Base-by-base conservation (phyloP, 192 early-diverging fungal species). In the Pilaira anomala region DNA sequence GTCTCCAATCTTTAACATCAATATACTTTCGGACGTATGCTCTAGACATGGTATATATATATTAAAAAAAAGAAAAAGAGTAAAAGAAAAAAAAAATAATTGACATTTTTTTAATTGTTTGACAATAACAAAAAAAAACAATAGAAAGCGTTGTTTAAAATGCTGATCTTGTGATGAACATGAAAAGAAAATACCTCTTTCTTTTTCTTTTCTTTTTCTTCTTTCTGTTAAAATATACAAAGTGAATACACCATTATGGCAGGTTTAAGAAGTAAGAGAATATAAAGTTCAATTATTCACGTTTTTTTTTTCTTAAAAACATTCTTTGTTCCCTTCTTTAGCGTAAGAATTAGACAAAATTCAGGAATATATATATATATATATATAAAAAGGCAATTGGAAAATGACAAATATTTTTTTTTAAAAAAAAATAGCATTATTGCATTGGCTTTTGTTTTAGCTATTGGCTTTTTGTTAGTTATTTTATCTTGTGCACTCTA, bases 401-500 rank as follows among this genome's bases (percentile, higher is more conserved):
- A 60, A 44, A n/a, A 60, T 36, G 30, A n/a, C n/a, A 25, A 16
- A 1, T 28, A 29, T 13, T 51, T 19, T 46, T 29, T 26, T 59
- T 19, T 48, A 24, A 18, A 33, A 33, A 33, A 33, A 29, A 29
- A 26, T 58, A 85, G 80, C 39, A 93, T 96, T 50, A 93, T 95
- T 63, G 88, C 74, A 41, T 82, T 98, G 40, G 91, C 96, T 22
- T 93, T 97, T 76, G 91, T 92, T 59, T 80, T 98, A 48, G 94
- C 94, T 13, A 75, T 82, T 57, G 96, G 96, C 26, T 94, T 96
- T 65, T 80, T 98, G 66, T 83, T 94, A 25, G 93, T 92, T 59
- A 96, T 97, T 69, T 85, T 98, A 55, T 97, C 95, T 13, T 96
- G 94, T 67, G 96, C 96, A 29, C 78, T 97, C 61, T 93, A 90